Conservation (phyloP, 2,329 filamentous ascomycete genomes). For the Corinectria fuckeliana region DNA sequence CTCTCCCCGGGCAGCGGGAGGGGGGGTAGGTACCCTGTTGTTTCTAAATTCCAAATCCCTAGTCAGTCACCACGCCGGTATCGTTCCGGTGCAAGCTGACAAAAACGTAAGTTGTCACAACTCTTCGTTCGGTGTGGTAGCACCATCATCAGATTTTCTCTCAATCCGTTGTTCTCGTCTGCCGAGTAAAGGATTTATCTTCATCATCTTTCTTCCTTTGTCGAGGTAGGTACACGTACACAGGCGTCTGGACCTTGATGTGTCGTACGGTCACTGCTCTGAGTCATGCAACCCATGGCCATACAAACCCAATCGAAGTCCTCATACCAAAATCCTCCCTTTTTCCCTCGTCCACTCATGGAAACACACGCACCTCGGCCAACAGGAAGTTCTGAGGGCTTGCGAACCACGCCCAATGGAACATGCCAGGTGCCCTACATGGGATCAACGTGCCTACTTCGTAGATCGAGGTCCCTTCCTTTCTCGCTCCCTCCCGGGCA, state of each 20-base stretch:
- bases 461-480: not conserved
- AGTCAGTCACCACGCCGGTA: not conserved
- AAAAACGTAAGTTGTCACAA: conserved; percentile 24
- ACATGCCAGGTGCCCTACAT: conserved; percentile 9
- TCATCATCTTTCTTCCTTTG: not conserved
- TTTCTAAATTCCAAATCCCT: conserved; percentile 16
- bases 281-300: conserved; percentile 16
- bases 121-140: conserved; percentile 16
- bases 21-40: conserved; percentile 6
- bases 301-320: conserved; percentile 1
- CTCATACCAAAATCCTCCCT: conserved; percentile 4
- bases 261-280: conserved; percentile 12
- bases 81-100: conserved; percentile 6
- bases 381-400: not conserved
- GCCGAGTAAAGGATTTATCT: conserved; percentile 4
- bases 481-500: not conserved
- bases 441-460: not conserved
- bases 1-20: conserved; percentile 7
- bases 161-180: conserved; percentile 4
- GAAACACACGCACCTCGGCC: conserved; percentile 9
- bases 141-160: conserved; percentile 19
- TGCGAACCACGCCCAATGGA: conserved; percentile 7
- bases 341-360: conserved; percentile 2
- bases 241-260: not conserved
- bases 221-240: conserved; percentile 4